Base-by-base conservation (phyloP, 805 yeast species). In the Zygotorulaspora sp. region DNA sequence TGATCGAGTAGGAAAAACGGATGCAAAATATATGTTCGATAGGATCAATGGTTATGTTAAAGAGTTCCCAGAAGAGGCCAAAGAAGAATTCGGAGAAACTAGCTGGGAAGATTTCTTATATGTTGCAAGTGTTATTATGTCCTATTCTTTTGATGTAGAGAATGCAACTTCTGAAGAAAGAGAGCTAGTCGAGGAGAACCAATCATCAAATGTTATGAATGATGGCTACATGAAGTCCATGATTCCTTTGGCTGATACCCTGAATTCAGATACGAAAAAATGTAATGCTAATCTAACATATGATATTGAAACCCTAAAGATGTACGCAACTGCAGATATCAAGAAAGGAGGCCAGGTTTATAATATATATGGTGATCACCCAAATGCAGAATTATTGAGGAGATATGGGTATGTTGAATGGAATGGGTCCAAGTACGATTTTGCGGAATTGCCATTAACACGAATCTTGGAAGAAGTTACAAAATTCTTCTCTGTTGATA, bases 231-330 rank as follows among this genome's bases (percentile, higher is more conserved):
- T 72, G 47, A 89, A 89, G 57, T 81, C 94, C 0, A 82, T 92
- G 95, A 87, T 89, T 3, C 96, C 97, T 0, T 65, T 88, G 31
- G 97, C 97, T 0, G 98, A 90, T 56, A 79, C 86, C 15, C 65
- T 92, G 43, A 90, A 92, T 55, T 86, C 96, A 1, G 92, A 89
- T 54, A 83, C 95, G 1, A 70, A 71, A 6, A 65, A 73, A 12
- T 78, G 78, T 51, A 90, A 90, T 58, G 96, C 96, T 6, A 73
- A 78, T 40, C 63, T 88, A 44, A 71, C 70, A 28, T 77, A 70
- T 47, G 72, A 67, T 20, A 47, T 61, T 1, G 72, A 66, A 4
- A 55, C 58, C 6, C 63, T 89, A 22, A 77, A 75, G n/a, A 86
- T 92, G 94, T 70, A 72, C 32, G 75, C 95, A 1, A 75, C 75